Percentiles rank a stretch among this genome's conserved stretches.
phyloP scores from a whole-genome alignment of 352 stramenopile genomes.

The Globisporangium yorkense region DNA sequence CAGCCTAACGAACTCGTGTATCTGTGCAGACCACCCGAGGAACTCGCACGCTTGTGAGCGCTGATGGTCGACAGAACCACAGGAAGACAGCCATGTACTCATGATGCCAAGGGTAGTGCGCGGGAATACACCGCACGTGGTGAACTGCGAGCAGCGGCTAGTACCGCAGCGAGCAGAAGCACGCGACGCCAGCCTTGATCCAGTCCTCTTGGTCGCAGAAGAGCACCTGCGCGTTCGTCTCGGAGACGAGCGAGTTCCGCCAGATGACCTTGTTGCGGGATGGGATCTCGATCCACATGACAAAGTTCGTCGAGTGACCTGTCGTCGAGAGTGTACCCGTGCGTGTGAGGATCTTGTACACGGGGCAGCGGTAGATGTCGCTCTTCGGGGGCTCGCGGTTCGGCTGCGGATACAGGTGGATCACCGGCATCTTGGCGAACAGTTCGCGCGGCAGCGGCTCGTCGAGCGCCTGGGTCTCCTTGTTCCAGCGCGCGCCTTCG shows the following conservation, averaged over 20 bases:
- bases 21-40: background rate
- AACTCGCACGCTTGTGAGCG: slow-evolving; percentile 1
- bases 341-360: slow-evolving; percentile 92
- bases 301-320: slow-evolving; percentile 92
- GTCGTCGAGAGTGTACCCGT: slow-evolving; percentile 87
- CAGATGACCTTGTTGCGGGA: slow-evolving; percentile 63
- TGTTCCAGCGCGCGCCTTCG: slow-evolving; percentile 85
- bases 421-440: slow-evolving; percentile 82
- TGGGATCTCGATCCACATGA: slow-evolving; percentile 93
- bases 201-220: slow-evolving; percentile 88
- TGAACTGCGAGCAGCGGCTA: slow-evolving; percentile 24
- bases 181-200: slow-evolving; percentile 92
- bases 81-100: background rate
- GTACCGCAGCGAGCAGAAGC: slow-evolving; percentile 88
- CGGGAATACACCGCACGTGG: background rate
- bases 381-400: slow-evolving; percentile 50
- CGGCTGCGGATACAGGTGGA: slow-evolving; percentile 65
- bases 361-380: slow-evolving; percentile 85
- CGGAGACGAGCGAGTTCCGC: slow-evolving; percentile 82
- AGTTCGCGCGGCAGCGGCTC: slow-evolving; percentile 86
- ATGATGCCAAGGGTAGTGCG: background rate
- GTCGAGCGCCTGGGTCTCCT: slow-evolving; percentile 43
- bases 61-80: too few species aligned
- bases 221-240: slow-evolving; percentile 82
- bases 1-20: background rate